A percentile compares a stretch with the other conserved stretches of the same genome.
Evolutionary conservation across 768 basidiomycete species (phyloP).

Genomic region (Leccinum ochraceum): DNA sequence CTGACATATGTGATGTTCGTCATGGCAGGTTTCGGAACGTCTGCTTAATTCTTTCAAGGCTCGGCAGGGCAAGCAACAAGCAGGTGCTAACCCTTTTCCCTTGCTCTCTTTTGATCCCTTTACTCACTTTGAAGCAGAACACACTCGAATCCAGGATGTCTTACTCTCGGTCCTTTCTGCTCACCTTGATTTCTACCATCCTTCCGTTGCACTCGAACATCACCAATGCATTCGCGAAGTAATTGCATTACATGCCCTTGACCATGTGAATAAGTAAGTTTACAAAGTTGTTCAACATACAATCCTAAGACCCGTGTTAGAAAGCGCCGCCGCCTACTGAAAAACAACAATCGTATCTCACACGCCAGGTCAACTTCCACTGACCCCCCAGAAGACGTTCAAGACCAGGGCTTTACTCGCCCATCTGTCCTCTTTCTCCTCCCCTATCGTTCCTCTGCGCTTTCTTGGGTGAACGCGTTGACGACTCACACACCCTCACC

Average conservation of each 20-base stretch:
- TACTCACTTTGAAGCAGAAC: slow-evolving; percentile 37
- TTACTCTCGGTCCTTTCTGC: slow-evolving; percentile 64
- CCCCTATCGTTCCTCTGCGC: slow-evolving; percentile 89
- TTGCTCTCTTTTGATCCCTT: not conserved
- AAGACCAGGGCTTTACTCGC: slow-evolving; percentile 98
- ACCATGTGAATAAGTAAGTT: slow-evolving; percentile 84
- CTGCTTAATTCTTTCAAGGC: slow-evolving; percentile 55
- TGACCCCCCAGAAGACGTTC: slow-evolving; percentile 69
- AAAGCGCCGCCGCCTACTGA: slow-evolving; percentile 86
- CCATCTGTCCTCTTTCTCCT: slow-evolving; percentile 91
- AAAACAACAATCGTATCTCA: slow-evolving; percentile 92
- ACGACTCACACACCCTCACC: slow-evolving; percentile 72
- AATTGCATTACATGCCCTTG: slow-evolving; percentile 76
- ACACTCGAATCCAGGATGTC: slow-evolving; percentile 61
- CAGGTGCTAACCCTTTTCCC: slow-evolving; percentile 39
- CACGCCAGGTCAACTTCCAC: slow-evolving; percentile 60
- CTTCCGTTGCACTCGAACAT: slow-evolving; percentile 65
- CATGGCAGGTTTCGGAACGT: slow-evolving; percentile 53
- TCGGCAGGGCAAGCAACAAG: slow-evolving; percentile 52
- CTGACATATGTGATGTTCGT: not conserved
- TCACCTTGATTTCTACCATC: slow-evolving; percentile 75
- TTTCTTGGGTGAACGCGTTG: slow-evolving; percentile 80
- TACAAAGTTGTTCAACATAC: not conserved
- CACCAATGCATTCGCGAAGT: slow-evolving; percentile 66
- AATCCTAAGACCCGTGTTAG: slow-evolving; percentile 41